Evolutionary conservation across 2,329 filamentous ascomycete species (phyloP).

Genomic region (Sarocladiaceae sp.): DNA sequence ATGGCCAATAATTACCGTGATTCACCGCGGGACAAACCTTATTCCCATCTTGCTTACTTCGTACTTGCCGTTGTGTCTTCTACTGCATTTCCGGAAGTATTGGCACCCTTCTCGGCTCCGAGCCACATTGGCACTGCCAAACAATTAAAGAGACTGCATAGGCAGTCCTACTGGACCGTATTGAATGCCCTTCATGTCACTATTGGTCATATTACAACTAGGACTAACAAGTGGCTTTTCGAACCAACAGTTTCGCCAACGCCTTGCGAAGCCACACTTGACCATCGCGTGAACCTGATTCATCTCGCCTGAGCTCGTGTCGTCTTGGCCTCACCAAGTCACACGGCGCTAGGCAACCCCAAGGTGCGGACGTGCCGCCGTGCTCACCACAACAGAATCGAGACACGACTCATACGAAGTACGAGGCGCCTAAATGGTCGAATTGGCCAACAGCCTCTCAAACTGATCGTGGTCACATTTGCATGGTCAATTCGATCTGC

Average conservation of each 20-base stretch:
- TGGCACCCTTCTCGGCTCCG: not conserved
- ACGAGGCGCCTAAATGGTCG: too few species aligned
- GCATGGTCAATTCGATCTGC: too few species aligned
- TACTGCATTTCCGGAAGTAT: too few species aligned
- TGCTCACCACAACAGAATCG: not conserved
- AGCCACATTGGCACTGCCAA: not conserved
- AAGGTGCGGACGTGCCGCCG: constrained; percentile 1
- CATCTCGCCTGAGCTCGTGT: not conserved
- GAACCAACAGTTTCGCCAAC: not conserved
- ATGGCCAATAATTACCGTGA: too few species aligned
- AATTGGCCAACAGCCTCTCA: too few species aligned
- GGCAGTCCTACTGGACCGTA: not conserved
- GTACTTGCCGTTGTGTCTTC: too few species aligned
- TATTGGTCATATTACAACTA: not conserved
- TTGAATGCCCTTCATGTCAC: not conserved
- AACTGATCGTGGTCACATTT: not conserved
- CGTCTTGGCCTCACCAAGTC: not conserved
- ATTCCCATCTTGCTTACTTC: too few species aligned
- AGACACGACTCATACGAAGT: not conserved
- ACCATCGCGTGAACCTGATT: not conserved
- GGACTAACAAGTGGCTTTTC: too few species aligned
- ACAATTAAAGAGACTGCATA: not conserved
- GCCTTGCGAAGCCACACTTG: not conserved
- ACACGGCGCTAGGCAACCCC: not conserved
- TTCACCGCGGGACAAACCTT: not conserved